These are phyloP conservation scores for Termitomyces sp. DNA, from an alignment of 1,284 basidiomycete genomes.

Conservation along the genomic window DNA sequence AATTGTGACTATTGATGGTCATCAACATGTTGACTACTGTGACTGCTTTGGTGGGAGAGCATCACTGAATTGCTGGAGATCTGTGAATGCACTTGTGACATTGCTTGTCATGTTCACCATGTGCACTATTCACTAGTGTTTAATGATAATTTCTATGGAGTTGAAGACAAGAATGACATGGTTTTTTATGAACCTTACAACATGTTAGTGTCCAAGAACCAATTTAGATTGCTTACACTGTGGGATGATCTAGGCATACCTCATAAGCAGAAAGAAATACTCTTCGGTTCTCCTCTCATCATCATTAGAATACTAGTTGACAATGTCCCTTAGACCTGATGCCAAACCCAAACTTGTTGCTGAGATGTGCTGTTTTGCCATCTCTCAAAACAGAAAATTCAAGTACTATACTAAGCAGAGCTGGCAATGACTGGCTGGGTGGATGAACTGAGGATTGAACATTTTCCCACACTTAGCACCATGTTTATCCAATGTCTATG, in stretches of 20 bases:
- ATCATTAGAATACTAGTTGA: constrained; percentile 17
- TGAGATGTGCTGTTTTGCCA: not conserved
- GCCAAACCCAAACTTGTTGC: not conserved
- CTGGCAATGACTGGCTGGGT: constrained; percentile 27
- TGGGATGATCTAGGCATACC: constrained; percentile 36
- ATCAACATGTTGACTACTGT: constrained; percentile 22
- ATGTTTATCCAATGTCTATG: constrained; percentile 18
- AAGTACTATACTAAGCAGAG: no score
- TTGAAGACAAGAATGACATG: constrained; percentile 14
- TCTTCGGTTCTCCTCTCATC: constrained; percentile 22
- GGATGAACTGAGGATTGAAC: constrained; percentile 28
- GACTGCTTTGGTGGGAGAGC: constrained; percentile 28
- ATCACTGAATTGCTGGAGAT: constrained; percentile 22
- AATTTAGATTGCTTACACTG: constrained; percentile 26
- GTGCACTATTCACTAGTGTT: constrained; percentile 30
- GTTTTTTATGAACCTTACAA: constrained; percentile 26
- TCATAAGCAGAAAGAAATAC: constrained; percentile 33
- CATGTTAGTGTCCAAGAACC: constrained; percentile 21
- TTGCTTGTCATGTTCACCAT: no score
- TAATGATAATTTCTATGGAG: constrained; percentile 31
- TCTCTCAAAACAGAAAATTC: no score
- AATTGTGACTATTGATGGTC: constrained; percentile 23
- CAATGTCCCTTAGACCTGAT: not conserved
- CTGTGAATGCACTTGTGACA: constrained; percentile 24
- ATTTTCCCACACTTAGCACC: constrained; percentile 22